Evolutionary conservation across 2,329 filamentous ascomycete species (phyloP).

Genomic region (Penicillium sp.): DNA sequence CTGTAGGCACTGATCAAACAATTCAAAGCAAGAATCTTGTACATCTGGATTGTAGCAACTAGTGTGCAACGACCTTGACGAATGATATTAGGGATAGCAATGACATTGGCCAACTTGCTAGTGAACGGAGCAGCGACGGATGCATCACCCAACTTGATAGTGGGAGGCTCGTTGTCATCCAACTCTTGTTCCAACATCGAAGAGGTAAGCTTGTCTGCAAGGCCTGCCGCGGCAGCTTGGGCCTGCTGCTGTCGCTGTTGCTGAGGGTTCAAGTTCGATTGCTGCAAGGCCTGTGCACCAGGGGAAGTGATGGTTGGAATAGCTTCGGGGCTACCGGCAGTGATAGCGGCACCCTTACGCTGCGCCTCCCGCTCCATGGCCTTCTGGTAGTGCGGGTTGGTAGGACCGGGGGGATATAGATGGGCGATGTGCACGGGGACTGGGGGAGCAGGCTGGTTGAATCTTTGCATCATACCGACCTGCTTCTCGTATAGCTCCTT

Average conservation of each 20-base stretch:
- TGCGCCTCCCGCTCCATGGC: conserved; percentile 83
- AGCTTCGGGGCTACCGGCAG: conserved; percentile 48
- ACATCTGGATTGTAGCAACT: conserved; percentile 99
- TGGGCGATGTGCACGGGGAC: conserved; percentile 91
- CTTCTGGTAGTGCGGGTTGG: conserved; percentile 91
- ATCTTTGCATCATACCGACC: conserved; percentile 82
- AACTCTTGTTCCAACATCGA: conserved; percentile 89
- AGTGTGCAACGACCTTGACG: conserved; percentile 96
- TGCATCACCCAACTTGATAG: conserved; percentile 94
- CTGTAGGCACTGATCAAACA: conserved; percentile 98
- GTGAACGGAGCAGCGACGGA: conserved; percentile 97
- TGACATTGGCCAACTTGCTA: conserved; percentile 92
- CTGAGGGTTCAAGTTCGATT: conserved; percentile 52
- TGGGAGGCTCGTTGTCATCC: conserved; percentile 85
- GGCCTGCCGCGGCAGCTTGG: conserved; percentile 67
- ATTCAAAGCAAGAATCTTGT: conserved; percentile 98
- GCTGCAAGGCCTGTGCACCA: conserved; percentile 60
- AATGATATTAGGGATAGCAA: conserved; percentile 97
- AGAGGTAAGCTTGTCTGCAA: conserved; percentile 82
- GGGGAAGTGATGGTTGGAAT: conserved; percentile 67
- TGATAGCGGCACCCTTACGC: conserved; percentile 68
- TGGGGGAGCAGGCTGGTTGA: conserved; percentile 90
- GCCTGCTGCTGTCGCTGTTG: conserved; percentile 57
- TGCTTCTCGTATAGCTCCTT: conserved; percentile 99
- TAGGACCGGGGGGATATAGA: conserved; percentile 84